Evolutionary conservation across 495 filamentous ascomycete species (phyloP).

Genomic region (Penicillium coprophilum): DNA sequence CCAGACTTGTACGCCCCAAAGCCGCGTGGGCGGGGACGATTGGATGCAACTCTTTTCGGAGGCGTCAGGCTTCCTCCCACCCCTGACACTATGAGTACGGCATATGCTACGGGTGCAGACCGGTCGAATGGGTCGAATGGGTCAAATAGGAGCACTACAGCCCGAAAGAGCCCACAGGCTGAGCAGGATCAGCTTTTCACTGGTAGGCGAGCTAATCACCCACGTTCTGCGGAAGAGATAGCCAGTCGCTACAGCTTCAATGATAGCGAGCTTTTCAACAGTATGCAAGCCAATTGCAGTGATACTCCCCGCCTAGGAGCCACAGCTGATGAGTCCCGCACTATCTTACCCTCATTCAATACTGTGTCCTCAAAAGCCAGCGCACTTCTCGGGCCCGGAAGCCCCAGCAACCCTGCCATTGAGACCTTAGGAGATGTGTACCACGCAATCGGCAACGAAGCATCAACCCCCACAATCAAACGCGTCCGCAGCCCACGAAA

Average conservation of each 20-base stretch:
- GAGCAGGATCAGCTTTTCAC: slow-evolving; percentile 22
- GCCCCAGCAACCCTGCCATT: slow-evolving; percentile 26
- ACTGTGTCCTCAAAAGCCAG: slow-evolving; percentile 31
- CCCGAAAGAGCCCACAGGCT: slow-evolving; percentile 23
- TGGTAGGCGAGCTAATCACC: slow-evolving; percentile 28
- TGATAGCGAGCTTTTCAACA: slow-evolving; percentile 30
- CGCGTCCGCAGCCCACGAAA: slow-evolving; percentile 25
- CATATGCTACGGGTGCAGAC: slow-evolving; percentile 31
- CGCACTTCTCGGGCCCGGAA: slow-evolving; percentile 27
- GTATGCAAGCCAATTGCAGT: slow-evolving; percentile 35
- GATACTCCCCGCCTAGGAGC: slow-evolving; percentile 30
- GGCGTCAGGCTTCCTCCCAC: slow-evolving; percentile 42
- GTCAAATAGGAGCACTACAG: slow-evolving; percentile 35
- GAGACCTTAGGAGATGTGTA: slow-evolving; percentile 25
- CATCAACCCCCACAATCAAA: slow-evolving; percentile 27
- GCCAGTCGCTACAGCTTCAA: slow-evolving; percentile 31
- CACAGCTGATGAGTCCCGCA: slow-evolving; percentile 27
- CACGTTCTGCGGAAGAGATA: slow-evolving; percentile 39
- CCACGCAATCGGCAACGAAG: slow-evolving; percentile 20
- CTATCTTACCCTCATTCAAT: slow-evolving; percentile 36
- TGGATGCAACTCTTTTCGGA: slow-evolving; percentile 38
- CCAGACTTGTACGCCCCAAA: slow-evolving; percentile 25
- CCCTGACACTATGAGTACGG: slow-evolving; percentile 49
- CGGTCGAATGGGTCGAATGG: slow-evolving; percentile 19
- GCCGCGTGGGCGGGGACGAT: slow-evolving; percentile 26